These are phyloP conservation scores for Zostera marina DNA, from an alignment of 116 monocot genomes.

Conservation along the genomic window DNA sequence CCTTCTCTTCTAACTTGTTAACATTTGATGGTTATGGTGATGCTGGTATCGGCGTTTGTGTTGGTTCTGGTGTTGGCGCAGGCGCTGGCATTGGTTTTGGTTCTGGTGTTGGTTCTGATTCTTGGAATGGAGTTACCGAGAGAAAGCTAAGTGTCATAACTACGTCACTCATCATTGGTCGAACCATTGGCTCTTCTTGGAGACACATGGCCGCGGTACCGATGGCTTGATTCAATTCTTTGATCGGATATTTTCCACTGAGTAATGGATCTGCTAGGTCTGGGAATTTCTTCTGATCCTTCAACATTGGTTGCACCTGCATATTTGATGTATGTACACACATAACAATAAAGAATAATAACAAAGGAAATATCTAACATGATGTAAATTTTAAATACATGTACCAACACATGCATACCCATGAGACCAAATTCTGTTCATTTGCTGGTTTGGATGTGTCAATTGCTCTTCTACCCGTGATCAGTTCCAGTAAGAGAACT, in stretches of 20 bases:
- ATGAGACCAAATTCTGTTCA: slow-evolving; percentile 63
- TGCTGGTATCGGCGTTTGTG: too few relatives aligned
- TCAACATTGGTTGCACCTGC: slow-evolving; percentile 16
- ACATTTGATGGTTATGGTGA: too few relatives aligned
- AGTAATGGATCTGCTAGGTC: slow-evolving; percentile 16
- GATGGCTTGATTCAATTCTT: slow-evolving; percentile 16
- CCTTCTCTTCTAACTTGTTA: too few relatives aligned
- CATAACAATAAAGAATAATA: neutral
- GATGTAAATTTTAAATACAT: neutral
- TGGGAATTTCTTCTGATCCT: slow-evolving; percentile 15
- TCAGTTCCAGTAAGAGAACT: slow-evolving; percentile 50
- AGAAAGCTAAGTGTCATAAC: slow-evolving; percentile 15
- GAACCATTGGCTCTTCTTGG: slow-evolving; percentile 17
- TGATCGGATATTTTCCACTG: slow-evolving; percentile 7
- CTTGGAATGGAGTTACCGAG: neutral
- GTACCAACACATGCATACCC: slow-evolving; percentile 21
- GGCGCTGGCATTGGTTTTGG: too few relatives aligned
- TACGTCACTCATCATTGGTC: slow-evolving; percentile 17
- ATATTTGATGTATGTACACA: neutral
- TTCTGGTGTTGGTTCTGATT: too few relatives aligned
- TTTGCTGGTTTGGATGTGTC: slow-evolving; percentile 32
- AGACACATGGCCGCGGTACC: slow-evolving; percentile 22
- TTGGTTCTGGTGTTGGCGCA: too few relatives aligned
- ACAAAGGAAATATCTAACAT: neutral
- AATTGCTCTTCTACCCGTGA: slow-evolving; percentile 54